These are phyloP conservation scores for Saccharomycodes ludwigii DNA, from an alignment of 805 yeast species.

Conservation along the genomic window DNA sequence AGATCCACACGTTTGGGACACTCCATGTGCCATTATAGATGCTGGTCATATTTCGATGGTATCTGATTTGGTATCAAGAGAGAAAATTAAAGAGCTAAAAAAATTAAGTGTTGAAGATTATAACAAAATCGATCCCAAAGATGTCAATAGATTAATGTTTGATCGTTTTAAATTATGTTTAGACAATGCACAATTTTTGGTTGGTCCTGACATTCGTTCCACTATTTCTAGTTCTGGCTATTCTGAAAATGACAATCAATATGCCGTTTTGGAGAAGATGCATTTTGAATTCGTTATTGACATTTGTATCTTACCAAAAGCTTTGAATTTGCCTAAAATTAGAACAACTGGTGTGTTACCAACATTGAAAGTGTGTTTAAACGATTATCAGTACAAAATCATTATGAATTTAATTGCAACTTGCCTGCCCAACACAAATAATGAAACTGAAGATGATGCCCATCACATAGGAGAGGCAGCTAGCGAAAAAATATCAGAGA, in stretches of 20 bases:
- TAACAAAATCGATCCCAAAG: slow-evolving; percentile 30
- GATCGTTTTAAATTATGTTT: slow-evolving; percentile 70
- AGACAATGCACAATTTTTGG: slow-evolving; percentile 77
- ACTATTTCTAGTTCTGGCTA: slow-evolving; percentile 63
- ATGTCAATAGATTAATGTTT: slow-evolving; percentile 55
- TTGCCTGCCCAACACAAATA: slow-evolving; percentile 42
- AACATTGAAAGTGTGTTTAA: slow-evolving; percentile 52
- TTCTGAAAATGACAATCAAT: slow-evolving; percentile 23
- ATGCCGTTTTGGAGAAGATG: slow-evolving; percentile 63
- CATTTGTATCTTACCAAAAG: slow-evolving; percentile 75
- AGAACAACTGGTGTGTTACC: slow-evolving; percentile 73
- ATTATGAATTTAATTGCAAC: slow-evolving; percentile 66
- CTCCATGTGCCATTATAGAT: slow-evolving; percentile 86
- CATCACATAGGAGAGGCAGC: slow-evolving; percentile 2
- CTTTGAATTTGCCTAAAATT: slow-evolving; percentile 57
- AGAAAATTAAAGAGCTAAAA: slow-evolving; percentile 56
- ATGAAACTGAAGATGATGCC: slow-evolving; percentile 20
- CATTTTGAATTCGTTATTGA: slow-evolving; percentile 66
- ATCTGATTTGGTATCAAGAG: slow-evolving; percentile 68
- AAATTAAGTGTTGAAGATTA: slow-evolving; percentile 59
- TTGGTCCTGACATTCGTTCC: slow-evolving; percentile 71
- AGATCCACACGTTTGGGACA: slow-evolving; percentile 62
- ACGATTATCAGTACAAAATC: slow-evolving; percentile 84
- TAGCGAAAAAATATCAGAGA: slow-evolving; percentile 6
- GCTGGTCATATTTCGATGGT: slow-evolving; percentile 87